Percentiles rank a stretch among this genome's conserved stretches.
Evolutionary conservation across 192 early-diverging fungal genomes (phyloP).

Genomic region (Linderina pennispora): DNA sequence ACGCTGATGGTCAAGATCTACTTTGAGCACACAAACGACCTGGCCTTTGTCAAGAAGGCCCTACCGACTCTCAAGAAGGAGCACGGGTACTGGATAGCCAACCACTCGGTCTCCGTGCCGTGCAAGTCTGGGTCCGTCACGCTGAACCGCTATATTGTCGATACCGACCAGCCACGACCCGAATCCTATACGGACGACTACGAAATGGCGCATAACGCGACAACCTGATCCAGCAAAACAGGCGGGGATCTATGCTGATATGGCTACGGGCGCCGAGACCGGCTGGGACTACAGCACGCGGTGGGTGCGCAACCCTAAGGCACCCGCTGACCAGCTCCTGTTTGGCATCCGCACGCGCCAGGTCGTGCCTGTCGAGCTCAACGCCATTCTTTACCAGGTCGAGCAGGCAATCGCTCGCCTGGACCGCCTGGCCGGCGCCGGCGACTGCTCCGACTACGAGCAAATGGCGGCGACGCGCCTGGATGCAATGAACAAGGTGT

Average conservation of each 20-base stretch:
- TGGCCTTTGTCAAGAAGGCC: slow-evolving; percentile 34
- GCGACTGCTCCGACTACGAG: slow-evolving; percentile 2
- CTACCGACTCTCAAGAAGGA: slow-evolving; percentile 55
- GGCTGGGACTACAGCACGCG: slow-evolving; percentile 69
- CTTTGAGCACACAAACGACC: slow-evolving; percentile 48
- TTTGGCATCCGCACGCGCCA: slow-evolving; percentile 48
- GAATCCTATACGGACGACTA: slow-evolving; percentile 62
- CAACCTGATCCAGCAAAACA: slow-evolving; percentile 8
- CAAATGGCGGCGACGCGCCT: slow-evolving; percentile 27
- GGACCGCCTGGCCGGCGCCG: neutral
- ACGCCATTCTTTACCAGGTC: slow-evolving; percentile 57
- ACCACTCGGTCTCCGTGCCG: slow-evolving; percentile 48
- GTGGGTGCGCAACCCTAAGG: slow-evolving; percentile 45
- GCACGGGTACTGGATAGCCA: slow-evolving; percentile 55
- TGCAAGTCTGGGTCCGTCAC: neutral
- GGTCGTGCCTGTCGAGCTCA: slow-evolving; percentile 65
- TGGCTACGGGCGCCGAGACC: slow-evolving; percentile 64
- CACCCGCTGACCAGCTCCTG: slow-evolving; percentile 32
- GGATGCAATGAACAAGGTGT: slow-evolving; percentile 46
- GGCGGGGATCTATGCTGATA: slow-evolving; percentile 50
- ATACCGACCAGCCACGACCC: slow-evolving; percentile 54
- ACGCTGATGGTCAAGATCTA: slow-evolving; percentile 63
- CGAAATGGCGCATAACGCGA: slow-evolving; percentile 43
- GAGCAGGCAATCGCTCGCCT: slow-evolving; percentile 16
- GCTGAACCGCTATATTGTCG: slow-evolving; percentile 53